Evolutionary conservation across 164 flowering plant species (phyloP), one percentile per base, ranked within the genome.

Genomic region (Berberis thunbergii): DNA sequence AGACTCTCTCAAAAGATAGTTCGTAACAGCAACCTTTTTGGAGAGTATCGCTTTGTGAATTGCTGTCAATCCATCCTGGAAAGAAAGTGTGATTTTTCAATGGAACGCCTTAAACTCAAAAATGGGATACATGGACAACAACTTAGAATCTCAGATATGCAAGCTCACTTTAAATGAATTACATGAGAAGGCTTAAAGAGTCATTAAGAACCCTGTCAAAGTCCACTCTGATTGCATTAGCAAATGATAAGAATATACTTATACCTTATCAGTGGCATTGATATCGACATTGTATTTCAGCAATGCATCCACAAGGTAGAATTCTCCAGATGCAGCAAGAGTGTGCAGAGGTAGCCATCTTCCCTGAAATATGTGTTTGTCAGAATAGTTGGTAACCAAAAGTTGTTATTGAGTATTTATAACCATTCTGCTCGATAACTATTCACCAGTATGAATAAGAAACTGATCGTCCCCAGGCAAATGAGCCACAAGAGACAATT

Each of bases 301-400:
- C 78, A 94, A 70, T 57, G 80, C 75, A 80, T 78, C 82, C 65
- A 83, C 68, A 49, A 94, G 88, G 72, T 82, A 83, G 66, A 87
- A 87, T 61, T 89, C 97, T 62, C 97, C 99, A 4, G 89, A 86
- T 58, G 96, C 86, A 72, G 91, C 91, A 57, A 94, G 88, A 38
- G 91, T 77, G 72, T 94, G 97, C 43, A 94, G 68, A 52, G 97
- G 99, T 5, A 87, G 77, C 97, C 99, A 94, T 69, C 84, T 90
- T 7, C 61, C 80, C 99, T 94, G 82, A 71, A 73, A 64, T 43
- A 45, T 6, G 10, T 7, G 7, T 4, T 26, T 10, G 4, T 7
- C 1, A 49, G 54, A 63, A 42, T 6, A 39, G 38, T 12, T 55
- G 40, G 66, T 40, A 39, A 4, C 57, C 41, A 6, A 59, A 57